Evolutionary conservation across 2,329 filamentous ascomycete species (phyloP), one percentile per base, ranked within the genome.

Genomic region (Fragosphaeria purpurea): DNA sequence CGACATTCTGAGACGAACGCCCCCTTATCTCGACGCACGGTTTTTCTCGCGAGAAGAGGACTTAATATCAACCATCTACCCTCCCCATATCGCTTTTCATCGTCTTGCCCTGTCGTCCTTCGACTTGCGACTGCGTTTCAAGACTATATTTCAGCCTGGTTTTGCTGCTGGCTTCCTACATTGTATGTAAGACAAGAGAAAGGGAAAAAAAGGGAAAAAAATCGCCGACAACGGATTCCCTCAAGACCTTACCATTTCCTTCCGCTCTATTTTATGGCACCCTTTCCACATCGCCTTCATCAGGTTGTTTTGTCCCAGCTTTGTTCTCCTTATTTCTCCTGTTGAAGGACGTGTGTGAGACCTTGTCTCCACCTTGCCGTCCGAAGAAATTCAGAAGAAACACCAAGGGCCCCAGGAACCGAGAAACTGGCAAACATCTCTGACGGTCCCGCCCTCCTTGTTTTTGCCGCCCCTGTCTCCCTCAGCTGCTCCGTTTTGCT

Each of bases 151-250:
- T 50, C 48, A 50, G 48, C 48, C 48, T 50, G 48, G 48, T 45
- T 35, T 46, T 50, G 48, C 48, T 50, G 43, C 48, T 50, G 43
- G 48, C 48, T 35, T 43, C 35, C 43, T 43, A 46, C 48, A 50
- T 42, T 40, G 33, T 34, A 49, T 33, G 32, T 22, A 22, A 22
- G 22, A 22, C 22, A 22, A 22, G 22, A 22, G 22, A 22, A 22
- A 2, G 22, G 22, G 22, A 22, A 22, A 22, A 22, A 22, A 22
- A 22, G 22, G 22, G 22, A 22, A 22, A 22, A 22, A 22, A 22
- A 22, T 22, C 3, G 22, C 22, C 22, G 2, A 22, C 22, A 22
- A 22, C 22, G 22, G 22, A 22, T 22, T 22, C 22, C 22, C 22
- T 22, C 22, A 3, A 22, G 22, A 22, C 22, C 22, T 22, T 22